phyloP scores from a whole-genome alignment of 2,329 filamentous ascomycete genomes.

The Aphanocladium album region DNA sequence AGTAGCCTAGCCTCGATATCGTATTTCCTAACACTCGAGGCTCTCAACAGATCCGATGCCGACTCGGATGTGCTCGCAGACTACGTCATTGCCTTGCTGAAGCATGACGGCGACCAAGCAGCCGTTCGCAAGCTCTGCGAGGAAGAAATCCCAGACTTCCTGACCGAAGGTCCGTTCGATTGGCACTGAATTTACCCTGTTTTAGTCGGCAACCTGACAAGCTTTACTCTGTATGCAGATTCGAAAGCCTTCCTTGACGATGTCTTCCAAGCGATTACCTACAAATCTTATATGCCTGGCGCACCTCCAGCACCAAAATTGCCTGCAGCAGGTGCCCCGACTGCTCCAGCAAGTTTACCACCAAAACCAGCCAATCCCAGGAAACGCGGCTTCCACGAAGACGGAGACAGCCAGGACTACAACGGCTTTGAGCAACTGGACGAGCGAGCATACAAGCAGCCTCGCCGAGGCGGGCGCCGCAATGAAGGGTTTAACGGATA shows the following conservation, averaged over 20 bases:
- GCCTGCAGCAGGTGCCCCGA: constrained; percentile 3
- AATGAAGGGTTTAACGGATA: constrained; percentile 20
- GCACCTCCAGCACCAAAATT: constrained; percentile 37
- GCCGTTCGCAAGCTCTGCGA: constrained; percentile 64
- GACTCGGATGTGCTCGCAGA: constrained; percentile 79
- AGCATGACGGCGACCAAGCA: constrained; percentile 61
- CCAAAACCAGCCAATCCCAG: constrained; percentile 19
- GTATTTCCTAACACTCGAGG: constrained; percentile 6
- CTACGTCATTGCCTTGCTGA: constrained; percentile 73
- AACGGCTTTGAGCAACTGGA: constrained; percentile 21
- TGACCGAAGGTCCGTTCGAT: constrained; percentile 52
- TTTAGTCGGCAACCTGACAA: not conserved
- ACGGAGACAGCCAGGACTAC: constrained; percentile 18
- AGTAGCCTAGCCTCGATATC: not conserved
- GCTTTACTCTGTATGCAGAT: constrained; percentile 20
- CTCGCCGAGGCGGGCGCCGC: constrained; percentile 46
- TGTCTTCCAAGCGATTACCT: constrained; percentile 60
- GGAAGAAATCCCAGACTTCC: constrained; percentile 68
- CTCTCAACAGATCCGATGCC: constrained; percentile 61
- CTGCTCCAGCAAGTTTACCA: constrained; percentile 16
- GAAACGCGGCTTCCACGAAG: constrained; percentile 33
- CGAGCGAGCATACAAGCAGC: constrained; percentile 53
- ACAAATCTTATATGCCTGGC: constrained; percentile 56
- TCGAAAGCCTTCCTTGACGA: constrained; percentile 60
- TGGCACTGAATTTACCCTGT: no score